Conservation (phyloP, 768 basidiomycete genomes). For the Sistotremastrum niveocremeum region DNA sequence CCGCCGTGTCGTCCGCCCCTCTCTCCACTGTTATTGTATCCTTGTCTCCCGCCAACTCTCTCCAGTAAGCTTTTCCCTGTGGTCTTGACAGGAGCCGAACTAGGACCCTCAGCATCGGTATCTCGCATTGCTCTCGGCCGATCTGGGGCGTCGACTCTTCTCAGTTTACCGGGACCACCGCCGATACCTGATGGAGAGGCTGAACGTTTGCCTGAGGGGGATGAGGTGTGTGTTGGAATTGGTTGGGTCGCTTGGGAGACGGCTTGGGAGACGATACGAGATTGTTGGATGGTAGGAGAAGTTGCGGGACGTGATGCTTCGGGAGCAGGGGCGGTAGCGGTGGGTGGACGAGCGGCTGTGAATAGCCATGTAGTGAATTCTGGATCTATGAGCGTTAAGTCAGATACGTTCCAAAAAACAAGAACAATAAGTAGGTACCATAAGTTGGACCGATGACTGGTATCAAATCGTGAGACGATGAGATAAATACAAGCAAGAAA, state of each 20-base stretch:
- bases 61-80: slow-evolving; percentile 48
- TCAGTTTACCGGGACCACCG: slow-evolving; percentile 40
- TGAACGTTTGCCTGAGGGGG: slow-evolving; percentile 50
- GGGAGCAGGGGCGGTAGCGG: slow-evolving; percentile 23
- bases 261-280: background rate
- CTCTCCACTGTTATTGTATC: too few species aligned
- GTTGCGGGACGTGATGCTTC: background rate
- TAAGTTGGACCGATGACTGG: slow-evolving; percentile 65
- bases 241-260: background rate
- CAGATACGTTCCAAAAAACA: background rate
- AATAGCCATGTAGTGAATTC: slow-evolving; percentile 88
- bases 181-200: slow-evolving; percentile 36
- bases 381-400: slow-evolving; percentile 37
- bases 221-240: slow-evolving; percentile 15
- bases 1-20: slow-evolving; percentile 52
- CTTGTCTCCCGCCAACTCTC: slow-evolving; percentile 45
- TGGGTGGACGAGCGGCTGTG: slow-evolving; percentile 48
- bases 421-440: slow-evolving; percentile 30
- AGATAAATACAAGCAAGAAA: background rate
- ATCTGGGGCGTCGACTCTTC: slow-evolving; percentile 50
- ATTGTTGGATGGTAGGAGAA: background rate
- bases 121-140: slow-evolving; percentile 72
- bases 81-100: too few species aligned
- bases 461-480: background rate
- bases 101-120: too few species aligned